phyloP scores from a whole-genome alignment of 2,329 filamentous ascomycete genomes.

The Biscogniauxia marginata region DNA sequence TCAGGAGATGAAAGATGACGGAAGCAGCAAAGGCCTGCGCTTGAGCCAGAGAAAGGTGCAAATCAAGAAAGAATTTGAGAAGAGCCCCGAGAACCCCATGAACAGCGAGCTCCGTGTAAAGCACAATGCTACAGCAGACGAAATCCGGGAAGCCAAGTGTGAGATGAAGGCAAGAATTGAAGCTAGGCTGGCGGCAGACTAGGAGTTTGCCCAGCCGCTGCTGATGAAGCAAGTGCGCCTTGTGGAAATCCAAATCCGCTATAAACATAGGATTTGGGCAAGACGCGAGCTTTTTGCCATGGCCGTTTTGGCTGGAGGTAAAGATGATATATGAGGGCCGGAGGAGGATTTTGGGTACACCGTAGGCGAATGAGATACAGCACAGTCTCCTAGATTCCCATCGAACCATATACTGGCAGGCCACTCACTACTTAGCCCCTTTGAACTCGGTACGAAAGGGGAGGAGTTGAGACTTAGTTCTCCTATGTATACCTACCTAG shows the following conservation, averaged over 20 bases:
- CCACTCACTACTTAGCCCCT: no score
- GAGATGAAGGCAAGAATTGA: slow-evolving; percentile 75
- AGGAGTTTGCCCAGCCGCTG: neutral
- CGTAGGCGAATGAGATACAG: no score
- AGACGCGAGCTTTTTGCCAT: no score
- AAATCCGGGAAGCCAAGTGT: slow-evolving; percentile 64
- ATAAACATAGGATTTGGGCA: no score
- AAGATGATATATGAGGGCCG: no score
- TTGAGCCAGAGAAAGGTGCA: slow-evolving; percentile 81
- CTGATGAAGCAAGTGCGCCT: neutral
- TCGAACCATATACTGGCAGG: no score
- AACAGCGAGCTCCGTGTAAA: slow-evolving; percentile 74
- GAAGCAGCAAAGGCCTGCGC: slow-evolving; percentile 67
- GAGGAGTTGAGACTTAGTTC: no score
- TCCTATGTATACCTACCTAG: no score
- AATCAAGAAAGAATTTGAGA: slow-evolving; percentile 91
- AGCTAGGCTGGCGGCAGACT: slow-evolving; percentile 26
- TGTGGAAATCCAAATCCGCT: neutral
- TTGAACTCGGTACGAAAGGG: no score
- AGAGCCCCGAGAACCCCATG: slow-evolving; percentile 91
- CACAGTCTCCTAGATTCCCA: no score
- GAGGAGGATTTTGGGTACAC: no score
- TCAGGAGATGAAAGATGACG: slow-evolving; percentile 82
- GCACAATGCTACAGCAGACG: slow-evolving; percentile 78
- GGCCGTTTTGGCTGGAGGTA: no score